Evolutionary conservation across 2,329 filamentous ascomycete species (phyloP).

Genomic region (Pseudomassariella vexata): DNA sequence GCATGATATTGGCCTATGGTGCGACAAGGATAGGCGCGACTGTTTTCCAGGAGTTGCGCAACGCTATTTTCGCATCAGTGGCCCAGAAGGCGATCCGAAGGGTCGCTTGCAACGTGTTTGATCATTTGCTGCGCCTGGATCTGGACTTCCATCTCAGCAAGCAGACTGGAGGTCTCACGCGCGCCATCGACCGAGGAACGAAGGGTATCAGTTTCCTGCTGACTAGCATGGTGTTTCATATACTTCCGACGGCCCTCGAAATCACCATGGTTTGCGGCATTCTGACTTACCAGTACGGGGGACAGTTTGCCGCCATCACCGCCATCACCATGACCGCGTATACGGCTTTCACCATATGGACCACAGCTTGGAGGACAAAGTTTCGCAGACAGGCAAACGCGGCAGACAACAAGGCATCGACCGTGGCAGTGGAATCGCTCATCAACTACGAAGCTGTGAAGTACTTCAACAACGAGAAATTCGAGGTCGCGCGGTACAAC

Average conservation of each 20-base stretch:
- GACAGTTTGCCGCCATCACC: conserved; percentile 87
- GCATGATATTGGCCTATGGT: conserved; percentile 91
- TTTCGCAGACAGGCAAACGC: conserved; percentile 94
- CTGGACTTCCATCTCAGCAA: conserved; percentile 90
- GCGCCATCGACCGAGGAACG: conserved; percentile 92
- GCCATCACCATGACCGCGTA: conserved; percentile 88
- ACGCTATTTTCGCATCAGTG: conserved; percentile 94
- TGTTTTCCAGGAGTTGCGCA: conserved; percentile 86
- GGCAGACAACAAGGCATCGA: conserved; percentile 91
- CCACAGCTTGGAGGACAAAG: conserved; percentile 94
- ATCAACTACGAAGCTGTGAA: conserved; percentile 99
- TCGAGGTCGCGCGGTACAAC: conserved; percentile 87
- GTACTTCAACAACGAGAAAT: conserved; percentile 98
- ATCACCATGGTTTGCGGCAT: conserved; percentile 96
- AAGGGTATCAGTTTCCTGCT: conserved; percentile 97
- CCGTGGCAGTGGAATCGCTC: conserved; percentile 89
- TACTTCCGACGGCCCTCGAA: conserved; percentile 87
- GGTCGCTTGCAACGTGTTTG: conserved; percentile 88
- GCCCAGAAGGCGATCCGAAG: conserved; percentile 92
- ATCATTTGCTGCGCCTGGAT: conserved; percentile 82
- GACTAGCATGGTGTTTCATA: conserved; percentile 97
- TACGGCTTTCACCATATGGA: conserved; percentile 93
- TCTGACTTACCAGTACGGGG: conserved; percentile 90
- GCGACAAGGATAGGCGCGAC: conserved; percentile 82
- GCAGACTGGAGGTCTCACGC: conserved; percentile 88